Evolutionary conservation across 192 early-diverging fungal species (phyloP), one percentile per base, ranked within the genome.

Genomic region (Umbelopsis ramanniana): DNA sequence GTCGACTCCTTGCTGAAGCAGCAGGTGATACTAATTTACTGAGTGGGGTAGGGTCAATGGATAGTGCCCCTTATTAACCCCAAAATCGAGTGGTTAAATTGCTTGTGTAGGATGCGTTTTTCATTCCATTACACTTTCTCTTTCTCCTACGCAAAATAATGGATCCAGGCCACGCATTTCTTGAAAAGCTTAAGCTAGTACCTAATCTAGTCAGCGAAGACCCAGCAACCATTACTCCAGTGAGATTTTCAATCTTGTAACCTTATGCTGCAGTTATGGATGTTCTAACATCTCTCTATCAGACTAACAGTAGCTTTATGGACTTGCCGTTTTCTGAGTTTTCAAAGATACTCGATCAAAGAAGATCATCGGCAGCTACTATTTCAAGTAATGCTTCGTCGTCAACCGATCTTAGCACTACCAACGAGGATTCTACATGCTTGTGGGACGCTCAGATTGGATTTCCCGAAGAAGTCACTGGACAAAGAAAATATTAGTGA

Each of bases 121-220:
- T 6, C 57, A 37, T 26, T n/a, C n/a, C 17, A 29, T 19, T 37
- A 35, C 15, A 63, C 33, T 63, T 2, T 26, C 57, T 35, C 17
- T 29, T 63, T 63, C 33, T 17, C 35, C 26, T 6, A 29, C 26
- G 6, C 6, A 12, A 8, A 4, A 35, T 12, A 70, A 70, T 70
- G 69, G 69, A 70, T 19, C 69, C 69, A 37, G 69, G 69, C 22
- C 38, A 35, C 23, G 23, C 35, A 40, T 48, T 53, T 40, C 69
- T 70, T 26, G 50, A 54, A 26, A 37, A 52, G 26, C 48, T 70
- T 4, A 70, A 70, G 47, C 17, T 54, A 3, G 69, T 70, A 7
- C 69, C 69, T 5, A 70, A 70, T 40, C 69, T 70, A 22, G 53
- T 70, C 48, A 40, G 50, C 53, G 69, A 70, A 33, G 69, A 70